A percentile compares a stretch with the other conserved stretches of the same genome.
Conservation (phyloP, 352 stramenopile genomes). For the Aphanomyces stellatus region DNA sequence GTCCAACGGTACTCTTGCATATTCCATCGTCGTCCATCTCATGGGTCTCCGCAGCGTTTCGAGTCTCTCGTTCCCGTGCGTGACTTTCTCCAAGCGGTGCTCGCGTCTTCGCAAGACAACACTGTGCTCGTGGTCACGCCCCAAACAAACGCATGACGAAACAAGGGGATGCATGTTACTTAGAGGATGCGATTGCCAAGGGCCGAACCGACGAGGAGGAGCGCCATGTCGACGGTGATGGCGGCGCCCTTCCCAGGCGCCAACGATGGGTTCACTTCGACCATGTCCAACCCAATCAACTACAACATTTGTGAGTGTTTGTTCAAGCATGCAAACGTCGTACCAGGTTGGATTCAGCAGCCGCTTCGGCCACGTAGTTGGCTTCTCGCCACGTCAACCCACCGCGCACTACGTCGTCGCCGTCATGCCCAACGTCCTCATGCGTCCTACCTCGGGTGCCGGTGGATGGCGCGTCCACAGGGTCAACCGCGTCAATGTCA, state of each 20-base stretch:
- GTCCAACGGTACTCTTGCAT: constrained; percentile 33
- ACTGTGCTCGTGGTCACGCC: constrained; percentile 4
- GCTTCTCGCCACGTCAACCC: constrained; percentile 95
- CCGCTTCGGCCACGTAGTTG: constrained; percentile 93
- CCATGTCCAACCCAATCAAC: constrained; percentile 88
- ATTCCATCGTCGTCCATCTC: too few species aligned
- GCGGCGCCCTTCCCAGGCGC: constrained; percentile 78
- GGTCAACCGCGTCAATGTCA: constrained; percentile 97
- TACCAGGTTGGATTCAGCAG: constrained; percentile 81
- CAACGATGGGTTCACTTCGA: constrained; percentile 93
- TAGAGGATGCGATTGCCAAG: constrained; percentile 91
- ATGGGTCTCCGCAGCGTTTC: constrained; percentile 12
- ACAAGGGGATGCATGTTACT: neutral
- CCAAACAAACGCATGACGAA: too few species aligned
- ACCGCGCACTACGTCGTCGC: constrained; percentile 87
- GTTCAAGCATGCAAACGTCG: constrained; percentile 24
- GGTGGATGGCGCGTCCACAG: constrained; percentile 90
- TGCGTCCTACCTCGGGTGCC: constrained; percentile 71
- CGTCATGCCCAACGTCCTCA: too few species aligned
- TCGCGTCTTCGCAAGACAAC: neutral
- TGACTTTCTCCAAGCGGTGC: neutral
- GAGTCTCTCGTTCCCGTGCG: neutral
- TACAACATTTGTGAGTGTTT: constrained; percentile 10
- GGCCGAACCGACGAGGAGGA: constrained; percentile 88
- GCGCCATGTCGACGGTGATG: constrained; percentile 90